phyloP scores from a whole-genome alignment of 2,329 filamentous ascomycete genomes.

The Phaeoacremonium minimum region DNA sequence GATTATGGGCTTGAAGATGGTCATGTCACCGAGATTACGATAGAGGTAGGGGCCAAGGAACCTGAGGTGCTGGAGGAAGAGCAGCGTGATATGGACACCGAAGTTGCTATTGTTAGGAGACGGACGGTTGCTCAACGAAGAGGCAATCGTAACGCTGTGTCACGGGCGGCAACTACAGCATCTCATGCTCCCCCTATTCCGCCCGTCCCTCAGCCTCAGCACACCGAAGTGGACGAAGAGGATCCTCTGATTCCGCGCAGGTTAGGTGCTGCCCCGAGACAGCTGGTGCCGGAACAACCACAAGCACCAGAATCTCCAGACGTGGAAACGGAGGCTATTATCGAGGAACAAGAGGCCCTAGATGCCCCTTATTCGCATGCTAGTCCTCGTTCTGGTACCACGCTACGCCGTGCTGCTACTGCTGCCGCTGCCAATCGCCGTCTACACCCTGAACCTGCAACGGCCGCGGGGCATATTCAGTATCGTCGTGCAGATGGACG shows the following conservation, averaged over 20 bases:
- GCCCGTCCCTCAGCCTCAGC: constrained; percentile 16
- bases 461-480: constrained; percentile 47
- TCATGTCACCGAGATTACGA: constrained; percentile 51
- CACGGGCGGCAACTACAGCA: constrained; percentile 44
- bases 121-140: constrained; percentile 65
- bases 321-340: constrained; percentile 39
- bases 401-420: constrained; percentile 67
- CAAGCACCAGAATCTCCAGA: constrained; percentile 25
- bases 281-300: constrained; percentile 11
- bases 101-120: constrained; percentile 74
- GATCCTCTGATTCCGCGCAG: constrained; percentile 50
- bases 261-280: constrained; percentile 30
- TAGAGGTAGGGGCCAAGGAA: constrained; percentile 69
- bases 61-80: constrained; percentile 71
- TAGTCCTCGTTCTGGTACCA: constrained; percentile 65
- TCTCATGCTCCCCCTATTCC: constrained; percentile 25
- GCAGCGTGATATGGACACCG: constrained; percentile 67
- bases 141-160: constrained; percentile 40
- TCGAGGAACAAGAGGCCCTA: constrained; percentile 56
- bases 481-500: constrained; percentile 67
- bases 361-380: constrained; percentile 72
- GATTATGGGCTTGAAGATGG: constrained; percentile 58
- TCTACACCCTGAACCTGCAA: constrained; percentile 53
- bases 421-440: constrained; percentile 72
- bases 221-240: constrained; percentile 33